A percentile compares a stretch with the other conserved stretches of the same genome.
Evolutionary conservation across 2,329 filamentous ascomycete species (phyloP).

Genomic region (Cladophialophora immunda): DNA sequence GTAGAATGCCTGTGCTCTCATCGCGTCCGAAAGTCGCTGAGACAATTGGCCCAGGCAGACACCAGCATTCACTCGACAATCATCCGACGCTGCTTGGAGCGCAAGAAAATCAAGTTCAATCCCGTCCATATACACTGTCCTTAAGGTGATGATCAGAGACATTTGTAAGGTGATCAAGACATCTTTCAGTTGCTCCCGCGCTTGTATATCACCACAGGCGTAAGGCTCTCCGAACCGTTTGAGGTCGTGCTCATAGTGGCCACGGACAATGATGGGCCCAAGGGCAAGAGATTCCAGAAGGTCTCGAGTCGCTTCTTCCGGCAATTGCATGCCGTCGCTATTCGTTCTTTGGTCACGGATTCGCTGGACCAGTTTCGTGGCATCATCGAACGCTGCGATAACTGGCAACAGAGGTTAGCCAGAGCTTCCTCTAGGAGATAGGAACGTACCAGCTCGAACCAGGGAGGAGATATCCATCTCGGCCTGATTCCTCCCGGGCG

Average conservation of each 20-base stretch:
- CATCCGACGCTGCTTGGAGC: slow-evolving; percentile 49
- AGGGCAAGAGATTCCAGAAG: slow-evolving; percentile 49
- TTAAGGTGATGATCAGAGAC: slow-evolving; percentile 47
- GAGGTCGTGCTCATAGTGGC: slow-evolving; percentile 48
- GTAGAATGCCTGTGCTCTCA: slow-evolving; percentile 32
- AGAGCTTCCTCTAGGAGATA: background rate
- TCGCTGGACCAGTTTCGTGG: slow-evolving; percentile 43
- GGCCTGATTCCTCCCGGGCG: background rate
- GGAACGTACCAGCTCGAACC: slow-evolving; percentile 33
- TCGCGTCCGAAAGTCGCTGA: slow-evolving; percentile 43
- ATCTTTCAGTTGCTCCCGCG: slow-evolving; percentile 51
- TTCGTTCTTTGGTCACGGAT: slow-evolving; percentile 39
- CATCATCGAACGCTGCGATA: slow-evolving; percentile 46
- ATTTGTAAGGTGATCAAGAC: slow-evolving; percentile 50
- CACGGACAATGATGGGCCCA: slow-evolving; percentile 47
- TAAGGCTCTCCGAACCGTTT: slow-evolving; percentile 48
- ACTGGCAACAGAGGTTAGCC: slow-evolving; percentile 37
- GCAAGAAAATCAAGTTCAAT: slow-evolving; percentile 44
- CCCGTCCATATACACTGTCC: slow-evolving; percentile 45
- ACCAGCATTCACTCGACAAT: slow-evolving; percentile 47
- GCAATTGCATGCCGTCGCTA: slow-evolving; percentile 20
- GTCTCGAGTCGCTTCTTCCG: slow-evolving; percentile 38
- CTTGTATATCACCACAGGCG: slow-evolving; percentile 48
- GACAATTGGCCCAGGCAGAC: slow-evolving; percentile 48
- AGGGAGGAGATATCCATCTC: slow-evolving; percentile 37